phyloP scores from a whole-genome alignment of 768 basidiomycete genomes.

The Leccinum disarticulatum region DNA sequence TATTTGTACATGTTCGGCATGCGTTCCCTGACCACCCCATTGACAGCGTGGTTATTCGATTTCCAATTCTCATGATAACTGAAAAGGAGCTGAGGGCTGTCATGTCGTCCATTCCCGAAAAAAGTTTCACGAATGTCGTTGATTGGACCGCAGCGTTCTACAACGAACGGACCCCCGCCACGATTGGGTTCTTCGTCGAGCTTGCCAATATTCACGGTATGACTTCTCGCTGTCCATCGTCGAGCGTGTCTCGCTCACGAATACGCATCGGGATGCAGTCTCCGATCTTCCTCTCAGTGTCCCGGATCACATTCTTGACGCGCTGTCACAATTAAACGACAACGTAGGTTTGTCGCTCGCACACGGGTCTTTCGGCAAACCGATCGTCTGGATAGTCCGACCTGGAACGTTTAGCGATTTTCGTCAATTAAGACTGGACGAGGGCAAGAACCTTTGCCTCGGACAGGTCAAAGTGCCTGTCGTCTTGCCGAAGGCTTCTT shows the following conservation, averaged over 20 bases:
- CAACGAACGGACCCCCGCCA: conserved; percentile 5
- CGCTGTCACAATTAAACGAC: not conserved
- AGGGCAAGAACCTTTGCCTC: not conserved
- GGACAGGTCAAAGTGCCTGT: conserved; percentile 25
- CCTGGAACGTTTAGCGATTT: conserved; percentile 24
- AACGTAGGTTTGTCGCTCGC: not conserved
- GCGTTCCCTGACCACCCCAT: not conserved
- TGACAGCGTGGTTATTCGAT: conserved; percentile 8
- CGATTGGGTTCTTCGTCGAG: conserved; percentile 20
- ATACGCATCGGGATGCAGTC: not conserved
- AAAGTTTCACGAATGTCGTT: not conserved
- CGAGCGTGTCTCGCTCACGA: not conserved
- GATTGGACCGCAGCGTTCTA: conserved; percentile 18
- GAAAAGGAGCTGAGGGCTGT: conserved; percentile 12
- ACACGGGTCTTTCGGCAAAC: conserved; percentile 6
- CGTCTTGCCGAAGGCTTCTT: conserved; percentile 13
- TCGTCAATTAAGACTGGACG: conserved; percentile 19
- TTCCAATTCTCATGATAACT: conserved; percentile 13
- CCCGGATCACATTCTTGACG: conserved; percentile 10
- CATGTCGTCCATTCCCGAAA: not conserved
- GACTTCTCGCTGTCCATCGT: not conserved
- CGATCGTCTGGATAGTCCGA: conserved; percentile 24
- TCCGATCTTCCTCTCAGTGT: not conserved
- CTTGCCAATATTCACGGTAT: conserved; percentile 6
- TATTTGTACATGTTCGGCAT: not conserved